Base-by-base conservation (phyloP, 805 yeast genomes). In the Tetrapisispora pingtungensis region DNA sequence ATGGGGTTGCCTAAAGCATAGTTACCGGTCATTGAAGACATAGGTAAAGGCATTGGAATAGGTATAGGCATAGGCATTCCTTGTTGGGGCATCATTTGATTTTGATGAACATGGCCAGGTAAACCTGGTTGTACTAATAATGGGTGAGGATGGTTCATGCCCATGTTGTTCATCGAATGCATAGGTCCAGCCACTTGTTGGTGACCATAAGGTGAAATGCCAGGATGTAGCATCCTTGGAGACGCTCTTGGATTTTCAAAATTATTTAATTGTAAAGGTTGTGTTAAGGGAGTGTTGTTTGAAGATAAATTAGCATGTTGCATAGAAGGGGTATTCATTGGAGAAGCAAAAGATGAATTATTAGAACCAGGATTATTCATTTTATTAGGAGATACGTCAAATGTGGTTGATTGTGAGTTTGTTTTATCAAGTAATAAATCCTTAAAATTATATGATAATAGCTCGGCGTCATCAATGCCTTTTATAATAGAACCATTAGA, bases 361-460 rank as follows among this genome's bases (percentile, higher is more conserved):
- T 18, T 32, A 2, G 36, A 34, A 8, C n/a, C n/a, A 27, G 14
- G 13, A n/a, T 19, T 28, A 20, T n/a, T 19, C 33, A n/a, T 10
- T 34, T 7, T 41, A 33, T 41, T 33, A 3, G 32, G 31, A 1
- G 38, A 40, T n/a, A 13, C 14, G 4, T 40, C 30, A 8, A 4
- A 10, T 3, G 27, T 3, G 14, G 14, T 17, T 22, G 31, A 17
- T 40, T 22, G 22, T 7, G 22, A 14, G 13, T 17, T 28, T 14
- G 33, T 6, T 28, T 30, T 34, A 20, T 37, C 26, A 18, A 49
- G 35, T 24, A 51, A 43, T 15, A 54, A 33, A 18, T 48, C 46
- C 34, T 50, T 52, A 18, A 54, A 37, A 43, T 48, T 39, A 31
- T 49, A 36, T 7, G 56, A 37, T 33, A 52, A 44, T 26, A 40